Percentiles rank a stretch among this genome's conserved stretches.
phyloP scores from a whole-genome alignment of 2,329 filamentous ascomycete genomes.

The Chrysoporthe austroafricana region DNA sequence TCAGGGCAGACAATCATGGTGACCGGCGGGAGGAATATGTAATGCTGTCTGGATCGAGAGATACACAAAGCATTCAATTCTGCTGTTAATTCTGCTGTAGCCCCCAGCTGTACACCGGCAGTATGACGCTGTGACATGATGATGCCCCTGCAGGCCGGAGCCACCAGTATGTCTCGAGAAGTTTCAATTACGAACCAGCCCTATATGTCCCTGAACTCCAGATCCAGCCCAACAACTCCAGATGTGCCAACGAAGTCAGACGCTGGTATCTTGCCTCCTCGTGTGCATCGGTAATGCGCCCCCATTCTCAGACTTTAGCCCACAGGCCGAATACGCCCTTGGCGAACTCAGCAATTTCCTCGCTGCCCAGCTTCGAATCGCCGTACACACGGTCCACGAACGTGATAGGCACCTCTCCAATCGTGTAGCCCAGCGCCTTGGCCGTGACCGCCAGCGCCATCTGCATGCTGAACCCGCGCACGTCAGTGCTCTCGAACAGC shows the following conservation, averaged over 20 bases:
- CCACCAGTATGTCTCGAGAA: not conserved
- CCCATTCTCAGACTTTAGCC: conserved; percentile 67
- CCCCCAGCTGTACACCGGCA: not conserved
- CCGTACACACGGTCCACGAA: conserved; percentile 97
- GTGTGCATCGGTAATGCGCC: not conserved
- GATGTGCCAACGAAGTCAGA: conserved; percentile 24
- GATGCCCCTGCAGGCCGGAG: not conserved
- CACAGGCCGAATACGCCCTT: conserved; percentile 81
- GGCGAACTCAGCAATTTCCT: conserved; percentile 95
- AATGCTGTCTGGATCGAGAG: conserved; percentile 19
- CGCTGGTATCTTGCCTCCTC: not conserved
- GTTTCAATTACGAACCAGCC: conserved; percentile 18
- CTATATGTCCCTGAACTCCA: conserved; percentile 22
- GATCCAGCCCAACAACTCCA: conserved; percentile 35
- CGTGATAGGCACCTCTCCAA: conserved; percentile 93
- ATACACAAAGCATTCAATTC: not conserved
- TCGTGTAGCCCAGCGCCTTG: conserved; percentile 92
- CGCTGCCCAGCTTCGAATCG: conserved; percentile 79
- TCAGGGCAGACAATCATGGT: conserved; percentile 86
- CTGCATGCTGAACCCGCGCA: conserved; percentile 98
- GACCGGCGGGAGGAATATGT: conserved; percentile 74
- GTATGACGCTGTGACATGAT: not conserved
- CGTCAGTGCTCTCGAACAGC: conserved; percentile 88
- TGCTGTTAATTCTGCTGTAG: not conserved
- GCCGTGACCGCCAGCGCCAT: conserved; percentile 99